These are phyloP conservation scores for Abelmoschus esculentus DNA, from an alignment of 345 rosid species.

Conservation along the genomic window DNA sequence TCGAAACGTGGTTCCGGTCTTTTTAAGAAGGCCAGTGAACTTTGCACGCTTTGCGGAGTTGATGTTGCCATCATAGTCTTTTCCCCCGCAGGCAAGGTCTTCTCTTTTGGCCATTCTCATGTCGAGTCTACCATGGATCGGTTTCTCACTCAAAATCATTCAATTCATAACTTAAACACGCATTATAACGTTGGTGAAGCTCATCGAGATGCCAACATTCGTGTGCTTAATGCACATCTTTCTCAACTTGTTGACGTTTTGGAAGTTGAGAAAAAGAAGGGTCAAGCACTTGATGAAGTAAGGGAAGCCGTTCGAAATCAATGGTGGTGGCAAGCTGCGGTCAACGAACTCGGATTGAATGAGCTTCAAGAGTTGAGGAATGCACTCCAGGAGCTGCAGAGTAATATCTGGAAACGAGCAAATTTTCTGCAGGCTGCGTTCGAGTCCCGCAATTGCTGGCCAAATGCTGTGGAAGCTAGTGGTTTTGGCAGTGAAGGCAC, in stretches of 20 bases:
- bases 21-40: slow-evolving; percentile 55
- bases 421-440: slow-evolving; percentile 13
- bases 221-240: slow-evolving; percentile 32
- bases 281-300: slow-evolving; percentile 27
- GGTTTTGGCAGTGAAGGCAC: no score
- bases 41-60: slow-evolving; percentile 39
- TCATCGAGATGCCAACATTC: slow-evolving; percentile 33
- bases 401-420: slow-evolving; percentile 24
- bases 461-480: no score
- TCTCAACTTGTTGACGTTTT: slow-evolving; percentile 20
- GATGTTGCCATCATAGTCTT: slow-evolving; percentile 35
- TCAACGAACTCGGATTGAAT: slow-evolving; percentile 17
- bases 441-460: no score
- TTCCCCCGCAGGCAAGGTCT: slow-evolving; percentile 41
- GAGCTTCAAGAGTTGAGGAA: slow-evolving; percentile 32
- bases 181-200: slow-evolving; percentile 20
- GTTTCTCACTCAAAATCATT: slow-evolving; percentile 19
- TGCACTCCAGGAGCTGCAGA: slow-evolving; percentile 32
- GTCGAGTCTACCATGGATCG: slow-evolving; percentile 29
- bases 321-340: slow-evolving; percentile 49
- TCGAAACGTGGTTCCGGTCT: slow-evolving; percentile 47
- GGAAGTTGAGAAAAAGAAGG: neutral
- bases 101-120: slow-evolving; percentile 55
- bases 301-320: slow-evolving; percentile 14
- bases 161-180: neutral